Base-by-base conservation (phyloP, 495 filamentous ascomycete genomes). In the Polyplosphaeria fusca region DNA sequence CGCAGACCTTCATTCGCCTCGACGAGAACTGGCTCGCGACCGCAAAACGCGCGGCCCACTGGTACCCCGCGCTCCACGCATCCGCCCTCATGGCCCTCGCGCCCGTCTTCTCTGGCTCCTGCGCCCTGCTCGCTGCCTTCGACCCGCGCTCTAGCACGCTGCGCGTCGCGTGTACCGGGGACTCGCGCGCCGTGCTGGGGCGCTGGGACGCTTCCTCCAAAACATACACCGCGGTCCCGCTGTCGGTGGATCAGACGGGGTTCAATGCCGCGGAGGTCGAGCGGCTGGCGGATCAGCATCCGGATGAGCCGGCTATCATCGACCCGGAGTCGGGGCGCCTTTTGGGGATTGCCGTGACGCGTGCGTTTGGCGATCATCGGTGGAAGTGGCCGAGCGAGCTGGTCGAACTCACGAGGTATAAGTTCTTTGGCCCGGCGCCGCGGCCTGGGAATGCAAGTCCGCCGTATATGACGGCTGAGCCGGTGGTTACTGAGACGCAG, bases 381-480 rank as follows among this genome's bases (percentile, higher is more conserved):
- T 86, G 79, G 82, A 87, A 87, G 56, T 86, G 80, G 80, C 63
- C 79, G 3, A 18, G 74, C 7, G 67, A 74, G 4, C 61, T 82
- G 14, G 74, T 80, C 46, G 41, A 68, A 25, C 63, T 71, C 2
- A 64, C 78, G 26, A 56, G 74, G 14, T 24, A 64, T 2, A 59
- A 71, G n/a, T 85, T 80, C 62, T 76, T 73, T 58, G 78, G 75
- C 4, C 72, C 72, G 3, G 37, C 68, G 14, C 74, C 73, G 1
- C 66, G 75, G 18, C 71, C 67, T 18, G 69, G 75, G 5, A 61
- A 74, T 27, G 68, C 61, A 37, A 81, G 81, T 0, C 83, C 84
- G 24, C 85, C 84, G 1, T 88, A 87, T 68, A 65, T 86, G 28
- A 86, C 80, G 1, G 84, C 85, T 2, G 75, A 82, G 67, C 85